These are phyloP conservation scores for Suhomyces coccinellae DNA, from an alignment of 1,139 yeast species.

Conservation along the genomic window DNA sequence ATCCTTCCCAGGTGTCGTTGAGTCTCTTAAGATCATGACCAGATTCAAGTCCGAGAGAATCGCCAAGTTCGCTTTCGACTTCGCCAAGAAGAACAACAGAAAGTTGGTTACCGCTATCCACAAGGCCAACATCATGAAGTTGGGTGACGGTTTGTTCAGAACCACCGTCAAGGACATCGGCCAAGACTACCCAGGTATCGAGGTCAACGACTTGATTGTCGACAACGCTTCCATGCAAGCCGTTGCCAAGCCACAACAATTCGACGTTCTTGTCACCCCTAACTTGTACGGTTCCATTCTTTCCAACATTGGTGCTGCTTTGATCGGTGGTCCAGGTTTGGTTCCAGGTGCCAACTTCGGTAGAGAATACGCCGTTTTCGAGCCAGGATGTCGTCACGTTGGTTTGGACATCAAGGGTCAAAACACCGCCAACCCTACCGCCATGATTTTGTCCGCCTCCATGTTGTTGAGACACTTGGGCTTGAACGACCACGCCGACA, in stretches of 20 bases:
- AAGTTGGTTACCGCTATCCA: constrained; percentile 94
- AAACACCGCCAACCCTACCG: constrained; percentile 97
- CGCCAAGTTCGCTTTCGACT: constrained; percentile 96
- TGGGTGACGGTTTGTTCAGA: constrained; percentile 97
- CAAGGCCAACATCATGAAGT: constrained; percentile 98
- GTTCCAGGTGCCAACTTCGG: constrained; percentile 99
- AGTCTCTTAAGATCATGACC: constrained; percentile 93
- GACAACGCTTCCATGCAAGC: constrained; percentile 99
- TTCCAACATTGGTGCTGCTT: constrained; percentile 97
- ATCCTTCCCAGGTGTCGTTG: constrained; percentile 97
- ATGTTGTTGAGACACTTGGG: constrained; percentile 96
- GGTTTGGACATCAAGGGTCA: constrained; percentile 95
- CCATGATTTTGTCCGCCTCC: constrained; percentile 87
- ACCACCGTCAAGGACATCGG: constrained; percentile 90
- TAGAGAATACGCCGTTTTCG: constrained; percentile 96
- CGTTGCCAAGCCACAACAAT: constrained; percentile 96
- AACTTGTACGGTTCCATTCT: constrained; percentile 96
- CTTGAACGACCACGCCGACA: constrained; percentile 78
- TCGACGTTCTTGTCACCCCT: constrained; percentile 96
- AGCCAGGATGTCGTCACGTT: constrained; percentile 99
- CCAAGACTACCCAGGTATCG: constrained; percentile 82
- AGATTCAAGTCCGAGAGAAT: constrained; percentile 94
- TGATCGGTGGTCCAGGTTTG: constrained; percentile 98
- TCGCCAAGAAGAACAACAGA: constrained; percentile 89
- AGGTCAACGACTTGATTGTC: constrained; percentile 90